These are phyloP conservation scores for Salix exigua DNA, from an alignment of 345 rosid species.

Conservation along the genomic window DNA sequence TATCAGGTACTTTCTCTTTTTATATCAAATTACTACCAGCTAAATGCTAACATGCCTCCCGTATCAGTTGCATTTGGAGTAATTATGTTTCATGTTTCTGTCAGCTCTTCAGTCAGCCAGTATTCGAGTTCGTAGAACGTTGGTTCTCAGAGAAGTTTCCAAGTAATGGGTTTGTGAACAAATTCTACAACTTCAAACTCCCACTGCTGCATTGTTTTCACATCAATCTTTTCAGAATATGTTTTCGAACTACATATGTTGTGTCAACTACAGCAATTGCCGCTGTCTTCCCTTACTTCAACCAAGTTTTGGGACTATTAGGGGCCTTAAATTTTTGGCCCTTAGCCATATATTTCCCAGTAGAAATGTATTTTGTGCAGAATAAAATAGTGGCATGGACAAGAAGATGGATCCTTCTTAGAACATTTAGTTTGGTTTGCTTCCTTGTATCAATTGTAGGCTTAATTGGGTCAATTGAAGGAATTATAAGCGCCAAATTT, in stretches of 20 bases:
- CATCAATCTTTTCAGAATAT: background rate
- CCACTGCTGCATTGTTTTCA: background rate
- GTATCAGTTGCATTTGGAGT: background rate
- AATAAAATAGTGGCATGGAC: background rate
- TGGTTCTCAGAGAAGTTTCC: background rate
- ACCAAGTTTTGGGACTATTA: background rate
- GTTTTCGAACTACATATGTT: background rate
- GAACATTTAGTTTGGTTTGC: background rate
- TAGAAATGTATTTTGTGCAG: background rate
- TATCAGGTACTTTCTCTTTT: background rate
- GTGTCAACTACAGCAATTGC: background rate
- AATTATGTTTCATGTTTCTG: background rate
- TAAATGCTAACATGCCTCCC: background rate
- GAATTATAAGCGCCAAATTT: background rate
- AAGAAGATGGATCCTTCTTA: background rate
- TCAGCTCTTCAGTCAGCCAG: conserved; percentile 1
- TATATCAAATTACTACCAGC: background rate
- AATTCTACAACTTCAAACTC: background rate
- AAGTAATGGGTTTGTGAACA: background rate
- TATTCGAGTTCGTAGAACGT: background rate
- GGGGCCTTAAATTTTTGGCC: conserved; percentile 2
- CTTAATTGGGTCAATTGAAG: background rate
- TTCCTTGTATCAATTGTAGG: background rate
- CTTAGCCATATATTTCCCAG: background rate
- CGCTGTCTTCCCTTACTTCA: background rate